phyloP scores from a whole-genome alignment of 2,329 filamentous ascomycete genomes.

The Stachybotrys chlorohalonatus region DNA sequence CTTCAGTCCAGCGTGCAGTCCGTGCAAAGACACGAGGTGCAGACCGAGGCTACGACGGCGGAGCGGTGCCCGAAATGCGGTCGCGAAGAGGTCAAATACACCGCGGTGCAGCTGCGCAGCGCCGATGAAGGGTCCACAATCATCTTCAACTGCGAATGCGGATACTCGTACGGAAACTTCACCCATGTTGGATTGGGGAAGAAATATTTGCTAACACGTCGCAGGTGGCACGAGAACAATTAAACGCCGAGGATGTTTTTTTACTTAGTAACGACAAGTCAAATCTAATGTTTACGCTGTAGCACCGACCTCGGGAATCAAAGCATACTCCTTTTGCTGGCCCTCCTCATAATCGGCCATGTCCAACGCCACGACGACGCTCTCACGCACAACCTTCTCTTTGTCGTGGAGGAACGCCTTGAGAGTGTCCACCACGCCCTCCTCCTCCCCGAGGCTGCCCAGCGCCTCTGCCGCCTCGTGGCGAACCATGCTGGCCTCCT shows the following conservation, averaged over 20 bases:
- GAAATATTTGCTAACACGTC: constrained; percentile 11
- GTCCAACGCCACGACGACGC: constrained; percentile 88
- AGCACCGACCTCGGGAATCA: constrained; percentile 60
- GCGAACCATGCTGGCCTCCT: constrained; percentile 91
- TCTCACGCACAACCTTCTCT: constrained; percentile 89
- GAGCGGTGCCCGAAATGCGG: constrained; percentile 76
- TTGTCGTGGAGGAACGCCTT: constrained; percentile 80
- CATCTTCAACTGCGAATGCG: constrained; percentile 83
- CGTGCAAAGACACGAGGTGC: constrained; percentile 66
- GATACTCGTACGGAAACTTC: constrained; percentile 54
- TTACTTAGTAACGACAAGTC: constrained; percentile 2
- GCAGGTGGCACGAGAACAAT: constrained; percentile 51
- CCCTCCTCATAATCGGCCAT: constrained; percentile 97
- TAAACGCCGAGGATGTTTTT: constrained; percentile 18
- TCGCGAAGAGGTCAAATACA: constrained; percentile 72
- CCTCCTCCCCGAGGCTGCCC: constrained; percentile 86
- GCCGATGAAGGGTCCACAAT: constrained; percentile 93
- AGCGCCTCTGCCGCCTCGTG: constrained; percentile 96
- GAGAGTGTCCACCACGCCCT: constrained; percentile 81
- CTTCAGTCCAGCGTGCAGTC: constrained; percentile 74
- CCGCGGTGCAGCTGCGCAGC: constrained; percentile 76
- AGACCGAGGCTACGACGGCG: constrained; percentile 59
- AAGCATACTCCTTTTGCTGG: constrained; percentile 81
- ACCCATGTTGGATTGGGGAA: background rate
- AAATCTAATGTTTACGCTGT: constrained; percentile 21